A percentile compares a stretch with the other conserved stretches of the same genome.
These are phyloP conservation scores for Erythrobasidium yunnanense DNA, from an alignment of 768 basidiomycete genomes.

Conservation along the genomic window DNA sequence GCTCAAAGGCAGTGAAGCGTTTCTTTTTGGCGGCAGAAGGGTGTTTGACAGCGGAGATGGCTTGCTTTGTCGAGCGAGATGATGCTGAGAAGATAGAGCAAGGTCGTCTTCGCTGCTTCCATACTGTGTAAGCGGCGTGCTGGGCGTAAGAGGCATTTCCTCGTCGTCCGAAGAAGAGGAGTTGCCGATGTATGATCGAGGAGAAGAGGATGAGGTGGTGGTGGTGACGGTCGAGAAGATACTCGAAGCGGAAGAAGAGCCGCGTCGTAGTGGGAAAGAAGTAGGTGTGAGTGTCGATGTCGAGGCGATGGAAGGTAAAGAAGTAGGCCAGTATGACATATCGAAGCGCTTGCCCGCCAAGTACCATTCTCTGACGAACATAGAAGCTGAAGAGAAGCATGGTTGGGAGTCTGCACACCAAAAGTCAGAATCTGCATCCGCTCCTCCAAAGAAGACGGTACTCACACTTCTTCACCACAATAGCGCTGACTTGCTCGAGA, in stretches of 20 bases:
- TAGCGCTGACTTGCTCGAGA: conserved; percentile 85
- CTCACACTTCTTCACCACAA: conserved; percentile 75
- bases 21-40: neutral
- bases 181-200: neutral
- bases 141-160: conserved; percentile 12
- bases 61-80: neutral
- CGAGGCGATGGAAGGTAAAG: neutral
- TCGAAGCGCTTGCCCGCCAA: conserved; percentile 60
- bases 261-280: conserved; percentile 3
- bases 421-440: neutral
- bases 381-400: conserved; percentile 92
- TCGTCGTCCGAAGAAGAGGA: conserved; percentile 18
- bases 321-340: neutral
- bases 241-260: conserved; percentile 11
- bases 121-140: conserved; percentile 17
- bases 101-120: conserved; percentile 15
- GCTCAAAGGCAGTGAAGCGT: too few relatives aligned
- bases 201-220: neutral
- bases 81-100: neutral
- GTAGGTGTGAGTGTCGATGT: conserved; percentile 11
- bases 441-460: neutral
- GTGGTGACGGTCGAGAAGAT: neutral
- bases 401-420: conserved; percentile 59
- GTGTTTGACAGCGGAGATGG: neutral
- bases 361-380: conserved; percentile 84